Evolutionary conservation across 2,329 filamentous ascomycete species (phyloP).

Genomic region (Magnaporthiopsis rhizophila): DNA sequence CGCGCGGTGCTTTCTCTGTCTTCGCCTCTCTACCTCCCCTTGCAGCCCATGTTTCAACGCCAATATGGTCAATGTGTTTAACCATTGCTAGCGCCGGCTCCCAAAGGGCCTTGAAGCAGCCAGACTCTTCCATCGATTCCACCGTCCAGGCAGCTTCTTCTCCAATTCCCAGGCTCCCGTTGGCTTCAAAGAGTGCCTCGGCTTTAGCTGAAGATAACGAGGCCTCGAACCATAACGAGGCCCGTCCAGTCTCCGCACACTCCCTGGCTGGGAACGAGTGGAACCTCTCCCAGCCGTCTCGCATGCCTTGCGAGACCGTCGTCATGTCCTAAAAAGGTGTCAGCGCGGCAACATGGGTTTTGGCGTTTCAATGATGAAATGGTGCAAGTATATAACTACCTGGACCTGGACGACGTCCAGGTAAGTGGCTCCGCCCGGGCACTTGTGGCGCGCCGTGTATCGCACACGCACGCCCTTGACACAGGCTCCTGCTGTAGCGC

Average conservation of each 20-base stretch:
- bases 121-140: slow-evolving; percentile 10
- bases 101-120: slow-evolving; percentile 16
- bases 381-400: no score
- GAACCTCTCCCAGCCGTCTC: slow-evolving; percentile 7
- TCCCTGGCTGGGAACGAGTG: slow-evolving; percentile 9
- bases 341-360: no score
- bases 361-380: no score
- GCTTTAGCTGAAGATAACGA: slow-evolving; percentile 18
- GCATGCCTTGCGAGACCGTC: no score
- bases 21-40: not conserved
- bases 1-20: not conserved
- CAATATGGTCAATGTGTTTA: slow-evolving; percentile 22
- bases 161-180: slow-evolving; percentile 17
- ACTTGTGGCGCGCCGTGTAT: slow-evolving; percentile 8
- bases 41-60: slow-evolving; percentile 16
- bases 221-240: slow-evolving; percentile 22
- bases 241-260: not conserved
- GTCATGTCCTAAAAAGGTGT: not conserved
- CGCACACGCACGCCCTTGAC: slow-evolving; percentile 9
- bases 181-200: slow-evolving; percentile 18
- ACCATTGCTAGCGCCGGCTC: slow-evolving; percentile 20
- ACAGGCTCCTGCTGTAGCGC: not conserved
- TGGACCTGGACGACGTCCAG: slow-evolving; percentile 16
- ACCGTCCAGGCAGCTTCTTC: slow-evolving; percentile 18
- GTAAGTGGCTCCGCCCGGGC: slow-evolving; percentile 10